Percentiles rank a stretch among this genome's conserved stretches.
Evolutionary conservation across 345 rosid species (phyloP).

Genomic region (Camelina hispida): DNA sequence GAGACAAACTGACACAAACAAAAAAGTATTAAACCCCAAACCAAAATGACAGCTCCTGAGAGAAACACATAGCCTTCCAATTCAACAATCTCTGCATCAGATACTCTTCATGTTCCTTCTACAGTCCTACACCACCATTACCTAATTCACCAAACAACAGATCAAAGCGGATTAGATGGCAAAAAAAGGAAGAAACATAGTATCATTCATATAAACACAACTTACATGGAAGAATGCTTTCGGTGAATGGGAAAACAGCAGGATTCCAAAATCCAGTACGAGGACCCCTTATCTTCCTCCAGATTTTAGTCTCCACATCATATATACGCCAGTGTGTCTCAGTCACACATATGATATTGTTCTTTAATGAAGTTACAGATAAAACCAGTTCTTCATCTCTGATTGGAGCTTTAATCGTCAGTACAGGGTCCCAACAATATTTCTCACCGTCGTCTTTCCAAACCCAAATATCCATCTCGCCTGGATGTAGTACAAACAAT

Average conservation of each 20-base stretch:
- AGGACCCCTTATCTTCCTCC: not conserved
- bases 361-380: constrained; percentile 13
- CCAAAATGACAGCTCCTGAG: not conserved
- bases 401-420: not conserved
- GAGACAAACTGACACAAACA: not conserved
- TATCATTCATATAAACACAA: not conserved
- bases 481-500: constrained; percentile 24
- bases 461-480: constrained; percentile 38
- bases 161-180: not conserved
- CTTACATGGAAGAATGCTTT: constrained; percentile 48
- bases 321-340: constrained; percentile 22
- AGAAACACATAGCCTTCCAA: constrained; percentile 7
- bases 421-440: constrained; percentile 35
- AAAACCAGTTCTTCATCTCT: constrained; percentile 9
- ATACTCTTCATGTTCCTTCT: not conserved
- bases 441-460: constrained; percentile 13
- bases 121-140: constrained; percentile 21
- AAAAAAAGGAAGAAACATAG: not conserved
- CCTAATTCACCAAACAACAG: constrained; percentile 24
- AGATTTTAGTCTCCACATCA: constrained; percentile 18
- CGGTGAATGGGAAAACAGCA: constrained; percentile 29
- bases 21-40: not conserved
- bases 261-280: not conserved
- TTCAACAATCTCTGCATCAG: not conserved
- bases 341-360: constrained; percentile 37